phyloP scores from a whole-genome alignment of 495 filamentous ascomycete genomes.

The Xylaria venustula region DNA sequence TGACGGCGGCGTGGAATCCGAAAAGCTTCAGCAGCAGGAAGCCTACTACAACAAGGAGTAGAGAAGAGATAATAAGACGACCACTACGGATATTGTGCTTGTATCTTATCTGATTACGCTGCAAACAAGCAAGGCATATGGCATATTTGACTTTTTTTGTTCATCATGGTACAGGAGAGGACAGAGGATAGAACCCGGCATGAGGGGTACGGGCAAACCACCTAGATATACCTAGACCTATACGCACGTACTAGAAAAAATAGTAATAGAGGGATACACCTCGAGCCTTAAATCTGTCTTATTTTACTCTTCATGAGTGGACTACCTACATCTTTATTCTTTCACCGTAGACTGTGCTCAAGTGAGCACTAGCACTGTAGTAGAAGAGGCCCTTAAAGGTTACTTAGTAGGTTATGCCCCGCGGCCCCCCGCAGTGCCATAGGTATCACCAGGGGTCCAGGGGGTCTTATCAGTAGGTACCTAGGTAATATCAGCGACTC shows the following conservation, averaged over 20 bases:
- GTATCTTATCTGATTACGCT: background rate
- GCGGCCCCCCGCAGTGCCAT: background rate
- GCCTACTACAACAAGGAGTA: constrained; percentile 39
- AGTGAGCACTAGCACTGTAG: too few species aligned
- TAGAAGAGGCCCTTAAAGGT: too few species aligned
- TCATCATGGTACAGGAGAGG: background rate
- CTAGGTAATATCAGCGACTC: background rate
- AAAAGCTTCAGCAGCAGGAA: constrained; percentile 37
- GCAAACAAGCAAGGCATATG: background rate
- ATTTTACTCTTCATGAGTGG: too few species aligned
- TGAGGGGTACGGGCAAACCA: too few species aligned
- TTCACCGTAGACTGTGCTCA: too few species aligned
- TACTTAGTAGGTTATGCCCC: background rate
- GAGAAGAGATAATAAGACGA: constrained; percentile 10
- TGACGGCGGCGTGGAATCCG: constrained; percentile 36
- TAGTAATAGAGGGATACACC: background rate
- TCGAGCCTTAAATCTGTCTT: too few species aligned
- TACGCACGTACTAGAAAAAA: too few species aligned
- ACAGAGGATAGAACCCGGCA: background rate
- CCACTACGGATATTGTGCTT: too few species aligned
- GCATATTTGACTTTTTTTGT: too few species aligned
- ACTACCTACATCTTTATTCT: too few species aligned
- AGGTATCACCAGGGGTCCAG: too few species aligned
- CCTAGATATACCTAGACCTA: too few species aligned
- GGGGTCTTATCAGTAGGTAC: background rate